Conservation (phyloP, 768 basidiomycete genomes). For the Mycena metata region DNA sequence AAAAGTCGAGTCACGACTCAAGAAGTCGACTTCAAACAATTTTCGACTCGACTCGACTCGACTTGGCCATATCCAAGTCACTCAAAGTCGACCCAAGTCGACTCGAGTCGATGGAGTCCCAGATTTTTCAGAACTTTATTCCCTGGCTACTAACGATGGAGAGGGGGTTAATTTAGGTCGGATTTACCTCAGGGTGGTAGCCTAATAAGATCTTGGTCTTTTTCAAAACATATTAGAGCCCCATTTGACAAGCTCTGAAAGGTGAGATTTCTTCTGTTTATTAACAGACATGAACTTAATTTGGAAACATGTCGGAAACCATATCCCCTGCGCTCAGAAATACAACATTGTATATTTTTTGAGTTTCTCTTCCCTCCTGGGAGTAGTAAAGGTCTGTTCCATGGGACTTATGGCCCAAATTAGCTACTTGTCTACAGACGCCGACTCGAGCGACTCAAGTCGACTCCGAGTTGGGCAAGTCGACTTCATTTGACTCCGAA, state of each 20-base stretch:
- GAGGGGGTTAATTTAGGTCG: conserved; percentile 9
- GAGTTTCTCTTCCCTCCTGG: no score
- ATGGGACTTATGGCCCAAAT: neutral
- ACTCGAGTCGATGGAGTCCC: no score
- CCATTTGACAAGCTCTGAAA: neutral
- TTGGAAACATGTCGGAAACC: neutral
- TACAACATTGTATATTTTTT: neutral
- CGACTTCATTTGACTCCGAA: conserved; percentile 1
- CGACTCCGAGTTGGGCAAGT: neutral
- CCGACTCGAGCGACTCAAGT: neutral
- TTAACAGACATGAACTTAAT: neutral
- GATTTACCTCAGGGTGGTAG: conserved; percentile 4
- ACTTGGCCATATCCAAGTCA: no score
- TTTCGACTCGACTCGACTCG: no score
- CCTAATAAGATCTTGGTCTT: neutral
- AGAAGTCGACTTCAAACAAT: no score
- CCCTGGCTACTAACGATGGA: conserved; percentile 1
- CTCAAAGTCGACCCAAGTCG: no score
- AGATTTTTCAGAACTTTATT: neutral
- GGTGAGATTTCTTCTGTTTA: neutral
- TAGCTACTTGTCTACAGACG: neutral
- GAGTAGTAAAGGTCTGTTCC: neutral
- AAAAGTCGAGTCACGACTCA: no score
- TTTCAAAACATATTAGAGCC: neutral
- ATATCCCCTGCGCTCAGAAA: no score